Conservation (phyloP, 345 rosid genomes). For the Citrus medica region DNA sequence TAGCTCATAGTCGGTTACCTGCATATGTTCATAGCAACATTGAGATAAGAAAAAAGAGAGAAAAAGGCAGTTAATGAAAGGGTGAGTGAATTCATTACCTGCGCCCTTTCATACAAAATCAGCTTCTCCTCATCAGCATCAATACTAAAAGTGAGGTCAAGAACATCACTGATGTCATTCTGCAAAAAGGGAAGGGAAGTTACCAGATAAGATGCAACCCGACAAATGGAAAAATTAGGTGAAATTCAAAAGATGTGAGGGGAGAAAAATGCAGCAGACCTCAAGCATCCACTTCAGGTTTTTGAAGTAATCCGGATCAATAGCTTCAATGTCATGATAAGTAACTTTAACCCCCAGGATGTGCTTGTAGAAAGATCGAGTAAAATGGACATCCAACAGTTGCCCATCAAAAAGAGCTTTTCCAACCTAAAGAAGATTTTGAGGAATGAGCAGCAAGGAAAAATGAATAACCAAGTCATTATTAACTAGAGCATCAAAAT, state of each 20-base stretch:
- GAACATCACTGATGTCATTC: slow-evolving; percentile 84
- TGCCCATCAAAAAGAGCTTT: slow-evolving; percentile 97
- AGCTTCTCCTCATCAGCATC: slow-evolving; percentile 97
- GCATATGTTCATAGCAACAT: slow-evolving; percentile 18
- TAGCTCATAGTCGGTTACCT: slow-evolving; percentile 96
- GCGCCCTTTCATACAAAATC: slow-evolving; percentile 75
- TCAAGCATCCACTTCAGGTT: slow-evolving; percentile 97
- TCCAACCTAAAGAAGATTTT: slow-evolving; percentile 58
- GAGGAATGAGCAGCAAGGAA: background rate
- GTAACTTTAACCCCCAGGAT: slow-evolving; percentile 87
- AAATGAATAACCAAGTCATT: background rate
- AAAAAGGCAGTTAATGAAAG: background rate
- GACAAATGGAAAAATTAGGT: background rate
- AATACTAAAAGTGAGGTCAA: slow-evolving; percentile 87
- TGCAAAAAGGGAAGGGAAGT: slow-evolving; percentile 31
- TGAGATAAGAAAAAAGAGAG: background rate
- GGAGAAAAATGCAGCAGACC: slow-evolving; percentile 35
- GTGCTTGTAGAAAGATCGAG: slow-evolving; percentile 98
- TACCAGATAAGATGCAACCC: background rate
- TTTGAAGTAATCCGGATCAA: slow-evolving; percentile 88
- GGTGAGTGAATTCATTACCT: slow-evolving; percentile 38
- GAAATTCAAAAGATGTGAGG: background rate
- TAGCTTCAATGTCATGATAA: slow-evolving; percentile 96
- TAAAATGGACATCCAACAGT: slow-evolving; percentile 93
- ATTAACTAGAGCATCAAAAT: slow-evolving; percentile 6